A percentile compares a stretch with the other conserved stretches of the same genome.
These are phyloP conservation scores for Sphaerulina vaccinii DNA, from an alignment of 2,329 filamentous ascomycete species.

Conservation along the genomic window DNA sequence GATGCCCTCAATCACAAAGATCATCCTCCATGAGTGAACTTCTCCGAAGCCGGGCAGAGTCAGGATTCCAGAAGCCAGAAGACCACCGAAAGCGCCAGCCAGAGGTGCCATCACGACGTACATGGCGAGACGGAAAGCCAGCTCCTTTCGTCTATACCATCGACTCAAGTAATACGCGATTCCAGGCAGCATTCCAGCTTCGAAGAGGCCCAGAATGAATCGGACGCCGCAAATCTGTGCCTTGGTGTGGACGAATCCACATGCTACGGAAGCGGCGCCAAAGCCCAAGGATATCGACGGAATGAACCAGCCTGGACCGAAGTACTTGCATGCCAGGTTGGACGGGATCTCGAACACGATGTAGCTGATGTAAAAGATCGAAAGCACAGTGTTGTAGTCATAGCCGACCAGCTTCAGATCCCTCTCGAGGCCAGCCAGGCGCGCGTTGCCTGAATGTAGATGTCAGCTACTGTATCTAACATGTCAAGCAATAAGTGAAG, in stretches of 20 bases:
- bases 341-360: constrained; percentile 70
- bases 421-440: constrained; percentile 55
- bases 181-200: constrained; percentile 71
- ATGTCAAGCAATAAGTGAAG: neutral
- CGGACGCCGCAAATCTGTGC: constrained; percentile 59
- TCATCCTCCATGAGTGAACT: constrained; percentile 64
- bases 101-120: constrained; percentile 71
- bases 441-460: constrained; percentile 62
- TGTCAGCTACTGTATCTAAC: neutral
- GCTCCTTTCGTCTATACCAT: constrained; percentile 69
- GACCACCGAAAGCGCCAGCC: constrained; percentile 68
- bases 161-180: constrained; percentile 71
- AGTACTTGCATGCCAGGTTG: constrained; percentile 67
- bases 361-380: constrained; percentile 70
- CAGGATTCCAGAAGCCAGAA: constrained; percentile 62
- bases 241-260: constrained; percentile 62
- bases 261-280: constrained; percentile 61
- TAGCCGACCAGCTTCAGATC: constrained; percentile 61
- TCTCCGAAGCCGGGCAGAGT: constrained; percentile 58
- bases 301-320: constrained; percentile 71
- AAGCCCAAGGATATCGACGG: constrained; percentile 63
- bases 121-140: constrained; percentile 65
- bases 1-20: constrained; percentile 70
- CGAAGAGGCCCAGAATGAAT: constrained; percentile 60
- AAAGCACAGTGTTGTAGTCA: constrained; percentile 64